Percentiles rank a stretch among this genome's conserved stretches.
Conservation (phyloP, 345 rosid species). For the Eucalyptus sp. region DNA sequence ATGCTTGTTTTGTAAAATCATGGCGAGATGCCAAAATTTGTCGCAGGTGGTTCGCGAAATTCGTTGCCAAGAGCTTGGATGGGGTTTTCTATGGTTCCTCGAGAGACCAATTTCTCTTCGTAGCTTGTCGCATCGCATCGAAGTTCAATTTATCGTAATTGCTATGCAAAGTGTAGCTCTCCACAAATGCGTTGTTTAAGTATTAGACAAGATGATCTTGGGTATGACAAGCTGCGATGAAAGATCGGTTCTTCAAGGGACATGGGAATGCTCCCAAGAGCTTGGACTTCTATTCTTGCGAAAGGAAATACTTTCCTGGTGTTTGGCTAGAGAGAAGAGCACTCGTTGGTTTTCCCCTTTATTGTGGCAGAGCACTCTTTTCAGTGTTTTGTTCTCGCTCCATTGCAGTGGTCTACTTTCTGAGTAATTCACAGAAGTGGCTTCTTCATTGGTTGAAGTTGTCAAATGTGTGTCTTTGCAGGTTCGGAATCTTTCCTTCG, state of each 20-base stretch:
- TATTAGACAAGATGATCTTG: background rate
- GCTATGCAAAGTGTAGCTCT: background rate
- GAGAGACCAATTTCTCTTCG: background rate
- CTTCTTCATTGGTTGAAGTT: background rate
- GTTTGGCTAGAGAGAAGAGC: background rate
- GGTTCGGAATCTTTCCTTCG: slow-evolving; percentile 92
- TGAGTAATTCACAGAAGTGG: background rate
- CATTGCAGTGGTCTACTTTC: background rate
- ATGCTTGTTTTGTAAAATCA: background rate
- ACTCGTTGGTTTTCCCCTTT: background rate
- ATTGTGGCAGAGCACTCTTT: background rate
- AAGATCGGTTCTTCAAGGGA: background rate
- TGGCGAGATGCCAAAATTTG: background rate
- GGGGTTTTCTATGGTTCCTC: background rate
- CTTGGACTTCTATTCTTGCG: background rate
- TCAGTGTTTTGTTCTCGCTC: background rate
- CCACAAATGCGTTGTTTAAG: background rate
- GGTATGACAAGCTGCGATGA: background rate
- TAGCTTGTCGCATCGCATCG: background rate
- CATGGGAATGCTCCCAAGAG: background rate
- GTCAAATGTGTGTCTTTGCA: background rate
- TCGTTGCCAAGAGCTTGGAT: background rate
- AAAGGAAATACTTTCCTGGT: background rate
- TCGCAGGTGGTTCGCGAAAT: background rate
- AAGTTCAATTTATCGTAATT: background rate